Base-by-base conservation (phyloP, 495 filamentous ascomycete genomes). In the Lepraria neglecta region DNA sequence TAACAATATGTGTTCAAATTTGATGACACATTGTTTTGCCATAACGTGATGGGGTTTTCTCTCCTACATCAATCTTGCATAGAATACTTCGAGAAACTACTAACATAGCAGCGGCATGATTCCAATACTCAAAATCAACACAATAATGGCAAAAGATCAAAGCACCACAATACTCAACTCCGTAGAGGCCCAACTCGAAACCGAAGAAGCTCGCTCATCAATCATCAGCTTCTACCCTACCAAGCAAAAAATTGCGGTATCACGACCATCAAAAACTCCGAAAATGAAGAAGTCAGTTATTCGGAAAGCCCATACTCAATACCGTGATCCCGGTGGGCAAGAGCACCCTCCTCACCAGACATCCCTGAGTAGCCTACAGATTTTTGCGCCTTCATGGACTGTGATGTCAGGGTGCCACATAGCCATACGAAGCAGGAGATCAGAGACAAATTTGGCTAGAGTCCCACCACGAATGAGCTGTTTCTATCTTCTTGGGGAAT, bases 291-390 rank as follows among this genome's bases (percentile, higher is more conserved):
- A 10, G 28, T 5, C 6, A 0, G 6, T 6, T 4, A 0, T 14
- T 27, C 47, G 4, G 6, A 17, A 19, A 33, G 9, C 14, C 14
- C 5, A 9, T 31, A 35, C 30, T 17, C 27, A n/a, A 31, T 31
- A 17, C 10, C 50, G 14, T 27, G 50, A 15, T 33, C 3, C 28
- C 24, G 15, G 50, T 27, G 50, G 12, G 50, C 28, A 11, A 7
- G 50, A 17, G 50, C 50, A 52, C 50, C 50, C 6, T 52, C 50
- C 10, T 24, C 43, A 45, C 43, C 50, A 52, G 50, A 52, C 24
- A n/a, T 9, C 6, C 50, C 15, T 10, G 28, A 35, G 2, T 53
- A 27, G 50, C 50, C 50, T 53, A n/a, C 50, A 15, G 0, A 21
- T 0, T 19, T 33, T 33, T 53, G 50, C 50, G 15, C 31, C 1